These are phyloP conservation scores for Phytophthora pistaciae DNA, from an alignment of 352 stramenopile genomes.

Conservation along the genomic window DNA sequence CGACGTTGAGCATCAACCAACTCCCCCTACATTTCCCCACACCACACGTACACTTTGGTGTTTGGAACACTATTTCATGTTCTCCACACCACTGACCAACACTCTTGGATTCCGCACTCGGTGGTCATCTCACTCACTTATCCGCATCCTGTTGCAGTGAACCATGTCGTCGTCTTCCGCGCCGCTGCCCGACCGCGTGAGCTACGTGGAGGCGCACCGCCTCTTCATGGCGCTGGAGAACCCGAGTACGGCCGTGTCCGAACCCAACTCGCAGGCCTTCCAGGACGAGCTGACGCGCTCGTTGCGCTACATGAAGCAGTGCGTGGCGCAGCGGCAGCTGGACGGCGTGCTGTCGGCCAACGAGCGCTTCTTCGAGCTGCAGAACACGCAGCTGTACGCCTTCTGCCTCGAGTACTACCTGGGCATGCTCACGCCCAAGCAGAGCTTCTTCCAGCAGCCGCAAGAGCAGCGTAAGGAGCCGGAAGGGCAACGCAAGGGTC, in stretches of 20 bases:
- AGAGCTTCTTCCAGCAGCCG: constrained; percentile 69
- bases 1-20: not conserved
- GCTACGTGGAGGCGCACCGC: constrained; percentile 39
- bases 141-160: not conserved
- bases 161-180: not conserved
- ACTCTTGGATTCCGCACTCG: not conserved
- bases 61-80: not conserved
- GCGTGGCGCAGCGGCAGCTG: constrained; percentile 63
- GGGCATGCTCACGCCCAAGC: constrained; percentile 79
- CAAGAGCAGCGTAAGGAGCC: constrained; percentile 6
- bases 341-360: constrained; percentile 78
- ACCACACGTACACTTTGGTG: not conserved
- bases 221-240: constrained; percentile 37
- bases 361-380: constrained; percentile 84
- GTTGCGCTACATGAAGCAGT: constrained; percentile 39
- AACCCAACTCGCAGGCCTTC: constrained; percentile 31
- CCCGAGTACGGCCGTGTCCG: constrained; percentile 22
- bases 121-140: not conserved
- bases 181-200: constrained; percentile 30
- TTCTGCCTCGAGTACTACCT: constrained; percentile 87
- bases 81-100: not conserved
- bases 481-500: constrained; percentile 20
- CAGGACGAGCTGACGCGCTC: constrained; percentile 31
- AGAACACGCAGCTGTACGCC: constrained; percentile 83
- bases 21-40: too few species aligned